Percentiles rank a stretch among this genome's conserved stretches.
phyloP scores from a whole-genome alignment of 805 yeast species.

The Pichia thaimueangensis region DNA sequence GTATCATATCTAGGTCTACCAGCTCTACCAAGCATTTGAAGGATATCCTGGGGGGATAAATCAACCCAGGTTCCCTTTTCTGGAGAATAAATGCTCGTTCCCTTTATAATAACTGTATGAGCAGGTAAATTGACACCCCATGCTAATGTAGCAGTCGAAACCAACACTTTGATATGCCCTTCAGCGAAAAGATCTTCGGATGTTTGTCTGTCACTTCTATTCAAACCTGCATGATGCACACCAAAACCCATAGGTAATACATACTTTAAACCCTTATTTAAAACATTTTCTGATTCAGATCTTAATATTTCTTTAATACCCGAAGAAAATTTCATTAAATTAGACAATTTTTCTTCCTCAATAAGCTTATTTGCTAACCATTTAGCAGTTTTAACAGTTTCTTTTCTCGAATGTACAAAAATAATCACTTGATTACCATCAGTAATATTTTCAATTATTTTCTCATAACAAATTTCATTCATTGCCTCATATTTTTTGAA shows the following conservation, averaged over 20 bases:
- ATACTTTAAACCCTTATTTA: constrained; percentile 48
- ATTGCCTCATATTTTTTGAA: constrained; percentile 72
- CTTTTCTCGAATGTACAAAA: constrained; percentile 92
- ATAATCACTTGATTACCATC: constrained; percentile 76
- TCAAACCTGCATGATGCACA: constrained; percentile 87
- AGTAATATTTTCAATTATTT: constrained; percentile 54
- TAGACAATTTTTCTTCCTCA: constrained; percentile 46
- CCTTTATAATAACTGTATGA: constrained; percentile 87
- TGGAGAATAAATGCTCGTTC: constrained; percentile 91
- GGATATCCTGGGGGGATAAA: constrained; percentile 87
- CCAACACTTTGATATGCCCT: constrained; percentile 75
- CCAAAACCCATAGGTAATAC: constrained; percentile 72
- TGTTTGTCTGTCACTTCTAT: constrained; percentile 62
- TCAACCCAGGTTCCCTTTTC: constrained; percentile 85
- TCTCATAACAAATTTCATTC: constrained; percentile 87
- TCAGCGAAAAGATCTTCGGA: constrained; percentile 86
- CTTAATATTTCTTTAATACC: constrained; percentile 59
- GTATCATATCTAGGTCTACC: constrained; percentile 94
- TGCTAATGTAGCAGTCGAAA: constrained; percentile 89
- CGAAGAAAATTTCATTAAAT: constrained; percentile 39
- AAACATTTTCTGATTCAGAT: constrained; percentile 53
- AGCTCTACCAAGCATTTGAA: constrained; percentile 98
- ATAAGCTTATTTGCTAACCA: constrained; percentile 58
- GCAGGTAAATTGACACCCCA: constrained; percentile 98
- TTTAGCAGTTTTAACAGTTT: constrained; percentile 77